Evolutionary conservation across 768 basidiomycete species (phyloP), one percentile per base, ranked within the genome.

Genomic region (Russula emetica): DNA sequence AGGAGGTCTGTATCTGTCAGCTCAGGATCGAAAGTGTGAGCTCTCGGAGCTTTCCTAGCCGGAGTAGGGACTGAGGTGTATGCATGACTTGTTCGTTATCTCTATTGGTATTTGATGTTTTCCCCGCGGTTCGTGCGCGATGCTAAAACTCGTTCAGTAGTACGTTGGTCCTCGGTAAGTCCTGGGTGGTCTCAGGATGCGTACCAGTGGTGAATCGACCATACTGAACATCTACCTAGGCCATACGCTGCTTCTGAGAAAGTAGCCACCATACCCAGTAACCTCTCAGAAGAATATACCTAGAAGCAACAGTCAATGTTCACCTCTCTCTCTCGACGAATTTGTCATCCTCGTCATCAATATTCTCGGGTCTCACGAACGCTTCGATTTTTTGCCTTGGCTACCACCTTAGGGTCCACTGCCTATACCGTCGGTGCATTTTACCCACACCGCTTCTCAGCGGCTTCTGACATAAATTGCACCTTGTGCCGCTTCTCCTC

Each of bases 401-500:
- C 61, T 20, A 54, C 59, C 9, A 47, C 65, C 40, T 5, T 63
- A 16, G 67, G 59, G 1, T 30, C 72, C 40, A 66, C 73, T 1
- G 70, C 78, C 13, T 84, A 84, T 69, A 73, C 77, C 11, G 42
- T 76, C 2, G 92, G 92, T 10, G 79, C 87, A 6, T 74, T 91
- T 66, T 91, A 85, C 70, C 91, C 89, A 7, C 91, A n/a, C 87
- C 6, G 74, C 80, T 0, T n/a, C n/a, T n/a, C n/a, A n/a, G n/a
- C n/a, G n/a, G n/a, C 72, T 87, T 34, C 71, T 88, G 42, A 79
- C 85, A 22, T 80, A 92, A 56, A 75, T 96, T 30, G 88, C 87
- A 53, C 94, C 94, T 2, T 81, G 88, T 10, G 78, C 82, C 0
- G 89, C 92, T 0, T 90, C 92, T 0, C 83, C 87, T 0, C 89